phyloP scores from a whole-genome alignment of 2,329 filamentous ascomycete species.

The Fusarium pininemorale region DNA sequence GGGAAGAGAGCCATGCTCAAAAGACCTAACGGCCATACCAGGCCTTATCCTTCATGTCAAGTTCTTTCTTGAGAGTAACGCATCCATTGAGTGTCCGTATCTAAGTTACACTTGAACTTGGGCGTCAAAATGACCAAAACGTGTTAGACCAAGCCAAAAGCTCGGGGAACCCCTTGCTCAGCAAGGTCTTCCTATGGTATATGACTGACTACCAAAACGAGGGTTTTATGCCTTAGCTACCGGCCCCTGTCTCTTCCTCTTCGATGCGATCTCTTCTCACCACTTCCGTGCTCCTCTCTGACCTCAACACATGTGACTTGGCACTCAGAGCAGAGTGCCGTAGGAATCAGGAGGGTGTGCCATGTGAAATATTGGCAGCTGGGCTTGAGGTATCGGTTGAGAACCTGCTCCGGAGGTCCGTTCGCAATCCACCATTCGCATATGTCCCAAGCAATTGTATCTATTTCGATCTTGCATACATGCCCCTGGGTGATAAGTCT shows the following conservation, averaged over 20 bases:
- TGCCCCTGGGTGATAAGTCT: conserved; percentile 34
- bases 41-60: not conserved
- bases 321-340: conserved; percentile 26
- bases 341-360: conserved; percentile 31
- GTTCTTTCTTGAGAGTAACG: not conserved
- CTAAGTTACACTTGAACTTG: not conserved
- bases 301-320: conserved; percentile 15
- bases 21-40: not conserved
- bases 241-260: not conserved
- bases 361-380: conserved; percentile 37
- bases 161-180: too few species aligned
- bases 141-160: too few species aligned
- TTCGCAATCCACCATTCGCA: conserved; percentile 42
- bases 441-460: conserved; percentile 38
- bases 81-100: not conserved
- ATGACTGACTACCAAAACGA: too few species aligned
- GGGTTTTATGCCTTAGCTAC: not conserved
- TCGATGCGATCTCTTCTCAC: conserved; percentile 6
- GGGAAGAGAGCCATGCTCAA: not conserved
- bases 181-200: too few species aligned
- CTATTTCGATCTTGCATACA: conserved; percentile 32
- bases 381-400: conserved; percentile 41
- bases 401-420: conserved; percentile 40
- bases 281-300: not conserved
- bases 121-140: not conserved